phyloP scores from a whole-genome alignment of 257 asterid species.

The Rehmannia glutinosa region DNA sequence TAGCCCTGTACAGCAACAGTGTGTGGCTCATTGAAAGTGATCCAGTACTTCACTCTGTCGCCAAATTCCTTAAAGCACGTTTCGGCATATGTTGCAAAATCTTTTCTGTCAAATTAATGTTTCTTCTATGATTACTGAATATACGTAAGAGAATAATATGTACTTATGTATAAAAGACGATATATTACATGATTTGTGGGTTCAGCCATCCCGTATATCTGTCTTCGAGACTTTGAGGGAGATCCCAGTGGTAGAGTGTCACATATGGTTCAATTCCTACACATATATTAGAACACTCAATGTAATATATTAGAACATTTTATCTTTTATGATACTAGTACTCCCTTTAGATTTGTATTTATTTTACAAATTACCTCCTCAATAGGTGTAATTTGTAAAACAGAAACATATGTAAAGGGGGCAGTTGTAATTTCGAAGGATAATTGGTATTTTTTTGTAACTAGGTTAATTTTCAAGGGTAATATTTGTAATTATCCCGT shows the following conservation, averaged over 20 bases:
- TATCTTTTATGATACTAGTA: no score
- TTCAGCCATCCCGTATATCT: constrained; percentile 67
- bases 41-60: constrained; percentile 89
- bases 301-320: no score
- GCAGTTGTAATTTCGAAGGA: no score
- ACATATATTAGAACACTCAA: background rate
- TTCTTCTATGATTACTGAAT: background rate
- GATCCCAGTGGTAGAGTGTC: constrained; percentile 92
- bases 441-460: no score
- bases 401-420: no score
- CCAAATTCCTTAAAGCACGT: constrained; percentile 82
- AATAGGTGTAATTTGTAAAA: no score
- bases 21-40: constrained; percentile 90
- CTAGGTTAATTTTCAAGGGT: no score
- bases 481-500: no score
- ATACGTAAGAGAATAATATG: background rate
- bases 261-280: constrained; percentile 83
- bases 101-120: constrained; percentile 38
- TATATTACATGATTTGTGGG: constrained; percentile 56
- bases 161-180: background rate
- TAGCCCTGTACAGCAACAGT: constrained; percentile 69
- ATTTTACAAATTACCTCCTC: no score
- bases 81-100: constrained; percentile 66
- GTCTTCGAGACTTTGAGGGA: constrained; percentile 79
- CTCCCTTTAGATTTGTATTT: no score